These are phyloP conservation scores for Brassica cretica DNA, from an alignment of 345 rosid genomes.

Conservation along the genomic window DNA sequence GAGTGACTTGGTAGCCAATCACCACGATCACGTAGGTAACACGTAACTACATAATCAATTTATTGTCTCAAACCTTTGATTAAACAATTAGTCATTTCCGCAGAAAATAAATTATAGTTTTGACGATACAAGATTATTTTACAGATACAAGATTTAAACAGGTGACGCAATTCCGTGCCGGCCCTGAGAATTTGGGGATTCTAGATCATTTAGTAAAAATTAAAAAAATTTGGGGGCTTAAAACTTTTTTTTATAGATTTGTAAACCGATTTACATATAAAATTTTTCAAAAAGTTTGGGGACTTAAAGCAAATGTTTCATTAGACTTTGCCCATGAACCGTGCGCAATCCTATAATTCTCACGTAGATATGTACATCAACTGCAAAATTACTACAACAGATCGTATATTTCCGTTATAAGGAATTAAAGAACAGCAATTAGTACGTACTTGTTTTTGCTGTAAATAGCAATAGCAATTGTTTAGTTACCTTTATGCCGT, in stretches of 20 bases:
- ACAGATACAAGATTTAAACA: background rate
- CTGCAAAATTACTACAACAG: background rate
- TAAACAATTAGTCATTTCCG: background rate
- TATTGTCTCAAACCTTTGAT: background rate
- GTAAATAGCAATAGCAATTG: background rate
- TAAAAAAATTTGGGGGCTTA: too few relatives aligned
- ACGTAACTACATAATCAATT: conserved; percentile 15
- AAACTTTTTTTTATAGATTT: too few relatives aligned
- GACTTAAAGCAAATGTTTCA: too few relatives aligned
- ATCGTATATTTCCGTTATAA: background rate
- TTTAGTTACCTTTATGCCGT: background rate
- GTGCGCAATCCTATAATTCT: background rate
- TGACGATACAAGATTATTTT: background rate
- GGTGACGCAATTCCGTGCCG: too few relatives aligned
- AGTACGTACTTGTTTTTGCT: background rate
- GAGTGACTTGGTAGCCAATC: conserved; percentile 29
- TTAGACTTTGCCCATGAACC: too few relatives aligned
- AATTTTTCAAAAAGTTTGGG: too few relatives aligned
- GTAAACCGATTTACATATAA: too few relatives aligned
- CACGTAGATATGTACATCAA: background rate
- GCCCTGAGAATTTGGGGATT: too few relatives aligned
- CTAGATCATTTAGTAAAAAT: too few relatives aligned
- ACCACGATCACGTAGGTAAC: conserved; percentile 16
- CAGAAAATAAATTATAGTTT: background rate
- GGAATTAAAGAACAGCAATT: background rate